These are phyloP conservation scores for Fusarium temperatum DNA, from an alignment of 2,329 filamentous ascomycete species.

Conservation along the genomic window DNA sequence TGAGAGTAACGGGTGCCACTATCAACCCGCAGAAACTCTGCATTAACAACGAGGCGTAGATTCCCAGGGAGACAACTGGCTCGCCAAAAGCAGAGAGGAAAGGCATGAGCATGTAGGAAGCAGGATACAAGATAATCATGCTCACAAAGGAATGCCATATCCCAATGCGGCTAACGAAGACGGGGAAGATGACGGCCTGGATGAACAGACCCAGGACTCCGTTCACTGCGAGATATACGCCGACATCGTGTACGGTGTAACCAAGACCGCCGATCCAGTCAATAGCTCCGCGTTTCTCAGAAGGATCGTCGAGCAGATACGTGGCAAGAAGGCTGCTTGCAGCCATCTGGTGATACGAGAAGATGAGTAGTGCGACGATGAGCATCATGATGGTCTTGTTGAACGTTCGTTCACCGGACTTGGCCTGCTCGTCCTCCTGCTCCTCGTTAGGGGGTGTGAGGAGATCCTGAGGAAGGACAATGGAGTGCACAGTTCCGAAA, in stretches of 20 bases:
- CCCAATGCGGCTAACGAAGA: constrained; percentile 69
- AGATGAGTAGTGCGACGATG: constrained; percentile 51
- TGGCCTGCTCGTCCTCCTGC: constrained; percentile 12
- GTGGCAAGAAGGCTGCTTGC: constrained; percentile 54
- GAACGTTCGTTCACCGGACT: constrained; percentile 42
- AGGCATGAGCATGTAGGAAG: constrained; percentile 74
- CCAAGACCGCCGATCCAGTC: constrained; percentile 70
- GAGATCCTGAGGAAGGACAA: constrained; percentile 43
- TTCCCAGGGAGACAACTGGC: constrained; percentile 63
- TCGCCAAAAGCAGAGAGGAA: constrained; percentile 69
- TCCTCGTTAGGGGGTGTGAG: constrained; percentile 26
- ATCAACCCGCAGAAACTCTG: constrained; percentile 76
- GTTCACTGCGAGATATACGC: constrained; percentile 74
- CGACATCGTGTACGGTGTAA: constrained; percentile 71
- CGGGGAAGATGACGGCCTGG: constrained; percentile 75
- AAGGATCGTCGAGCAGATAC: constrained; percentile 52
- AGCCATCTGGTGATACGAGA: constrained; percentile 58
- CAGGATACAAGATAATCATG: constrained; percentile 72
- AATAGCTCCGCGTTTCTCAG: constrained; percentile 34
- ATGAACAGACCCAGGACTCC: constrained; percentile 77
- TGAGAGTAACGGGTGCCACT: constrained; percentile 73
- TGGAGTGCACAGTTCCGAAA: constrained; percentile 55
- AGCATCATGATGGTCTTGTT: constrained; percentile 50
- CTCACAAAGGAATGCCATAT: constrained; percentile 73
- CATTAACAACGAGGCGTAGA: constrained; percentile 71